Percentiles rank a stretch among this genome's conserved stretches.
phyloP scores from a whole-genome alignment of 2,329 filamentous ascomycete species.

The Aaosphaeria arxii region DNA sequence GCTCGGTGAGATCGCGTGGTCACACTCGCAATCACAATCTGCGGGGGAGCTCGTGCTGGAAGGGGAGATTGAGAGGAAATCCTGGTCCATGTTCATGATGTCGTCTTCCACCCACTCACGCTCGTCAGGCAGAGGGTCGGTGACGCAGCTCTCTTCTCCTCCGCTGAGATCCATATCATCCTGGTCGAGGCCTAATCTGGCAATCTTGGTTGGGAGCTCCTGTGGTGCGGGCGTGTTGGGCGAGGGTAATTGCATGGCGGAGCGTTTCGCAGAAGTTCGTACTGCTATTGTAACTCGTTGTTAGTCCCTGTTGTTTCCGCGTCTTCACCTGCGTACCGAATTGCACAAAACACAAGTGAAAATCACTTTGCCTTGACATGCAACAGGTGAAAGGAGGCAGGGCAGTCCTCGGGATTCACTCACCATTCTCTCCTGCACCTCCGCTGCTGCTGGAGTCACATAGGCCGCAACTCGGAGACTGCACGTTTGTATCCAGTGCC shows the following conservation, averaged over 20 bases:
- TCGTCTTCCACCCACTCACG: constrained; percentile 14
- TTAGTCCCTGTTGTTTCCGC: no score
- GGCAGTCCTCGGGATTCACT: neutral
- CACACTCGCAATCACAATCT: no score
- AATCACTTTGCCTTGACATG: no score
- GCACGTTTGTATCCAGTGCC: constrained; percentile 33
- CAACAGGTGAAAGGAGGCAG: no score
- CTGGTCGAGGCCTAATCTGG: constrained; percentile 19
- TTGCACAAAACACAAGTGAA: no score
- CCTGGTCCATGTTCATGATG: constrained; percentile 5
- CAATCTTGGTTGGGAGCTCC: constrained; percentile 34
- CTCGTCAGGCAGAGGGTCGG: constrained; percentile 1
- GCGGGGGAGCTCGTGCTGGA: no score
- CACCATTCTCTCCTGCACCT: neutral
- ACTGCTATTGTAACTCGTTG: constrained; percentile 7
- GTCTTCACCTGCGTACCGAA: no score
- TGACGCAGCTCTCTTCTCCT: neutral
- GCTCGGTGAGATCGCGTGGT: neutral
- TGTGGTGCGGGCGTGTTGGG: constrained; percentile 30
- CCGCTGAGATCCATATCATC: constrained; percentile 6
- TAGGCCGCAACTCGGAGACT: constrained; percentile 28
- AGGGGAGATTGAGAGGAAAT: neutral
- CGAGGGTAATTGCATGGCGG: constrained; percentile 35
- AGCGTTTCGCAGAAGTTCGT: constrained; percentile 34
- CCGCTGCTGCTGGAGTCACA: constrained; percentile 12